Conservation (phyloP, 2,329 filamentous ascomycete genomes). For the Neonectria ditissima region DNA sequence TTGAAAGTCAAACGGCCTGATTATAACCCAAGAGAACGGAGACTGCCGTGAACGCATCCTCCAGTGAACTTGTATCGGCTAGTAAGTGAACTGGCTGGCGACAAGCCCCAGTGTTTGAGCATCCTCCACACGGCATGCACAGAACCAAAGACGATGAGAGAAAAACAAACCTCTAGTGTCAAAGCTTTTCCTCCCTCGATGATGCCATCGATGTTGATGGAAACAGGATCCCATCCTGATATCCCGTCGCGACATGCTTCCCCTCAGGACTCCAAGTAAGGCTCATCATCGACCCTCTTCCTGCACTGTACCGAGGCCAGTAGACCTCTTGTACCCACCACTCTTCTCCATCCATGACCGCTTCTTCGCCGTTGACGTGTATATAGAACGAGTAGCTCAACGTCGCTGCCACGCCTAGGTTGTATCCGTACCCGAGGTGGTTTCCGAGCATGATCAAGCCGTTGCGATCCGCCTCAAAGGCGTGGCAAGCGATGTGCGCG, state of each 20-base stretch:
- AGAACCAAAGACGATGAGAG: not conserved
- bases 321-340: constrained; percentile 68
- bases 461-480: constrained; percentile 66
- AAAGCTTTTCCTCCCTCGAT: constrained; percentile 10
- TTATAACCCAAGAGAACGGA: too few species aligned
- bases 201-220: constrained; percentile 32
- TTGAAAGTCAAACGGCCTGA: too few species aligned
- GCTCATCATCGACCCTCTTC: constrained; percentile 60
- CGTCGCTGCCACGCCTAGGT: constrained; percentile 57
- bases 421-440: constrained; percentile 59
- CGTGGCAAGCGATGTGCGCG: constrained; percentile 61
- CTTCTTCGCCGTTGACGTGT: constrained; percentile 61
- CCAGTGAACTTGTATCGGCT: too few species aligned
- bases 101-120: too few species aligned
- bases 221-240: constrained; percentile 63
- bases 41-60: too few species aligned
- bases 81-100: too few species aligned
- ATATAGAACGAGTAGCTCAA: constrained; percentile 65
- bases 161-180: not conserved
- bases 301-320: constrained; percentile 61
- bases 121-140: too few species aligned
- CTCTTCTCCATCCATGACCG: constrained; percentile 58
- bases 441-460: constrained; percentile 64
- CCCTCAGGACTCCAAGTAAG: constrained; percentile 67
- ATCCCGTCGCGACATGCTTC: constrained; percentile 65